These are phyloP conservation scores for Termitomyces titanicus DNA, from an alignment of 768 basidiomycete species.

Conservation along the genomic window DNA sequence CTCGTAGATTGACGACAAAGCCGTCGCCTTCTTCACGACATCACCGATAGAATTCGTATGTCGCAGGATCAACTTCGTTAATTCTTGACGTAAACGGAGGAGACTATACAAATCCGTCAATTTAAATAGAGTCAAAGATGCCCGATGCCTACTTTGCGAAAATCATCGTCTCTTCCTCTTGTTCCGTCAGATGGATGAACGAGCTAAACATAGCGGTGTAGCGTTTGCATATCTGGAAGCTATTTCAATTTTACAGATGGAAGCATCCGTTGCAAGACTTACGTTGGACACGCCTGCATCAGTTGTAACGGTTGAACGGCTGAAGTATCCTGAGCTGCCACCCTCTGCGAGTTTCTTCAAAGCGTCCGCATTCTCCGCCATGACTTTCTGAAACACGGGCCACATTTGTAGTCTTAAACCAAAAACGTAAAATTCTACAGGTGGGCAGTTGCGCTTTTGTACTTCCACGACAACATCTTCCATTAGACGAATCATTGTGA, in stretches of 20 bases:
- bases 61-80: conserved; percentile 68
- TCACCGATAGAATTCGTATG: conserved; percentile 72
- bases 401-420: conserved; percentile 82
- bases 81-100: conserved; percentile 78
- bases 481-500: conserved; percentile 90
- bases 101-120: conserved; percentile 45
- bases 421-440: conserved; percentile 81
- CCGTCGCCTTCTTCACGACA: conserved; percentile 56
- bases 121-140: background rate
- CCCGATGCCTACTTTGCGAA: conserved; percentile 75
- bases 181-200: conserved; percentile 74
- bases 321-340: conserved; percentile 56
- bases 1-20: conserved; percentile 73
- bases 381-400: conserved; percentile 89
- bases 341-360: conserved; percentile 83
- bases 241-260: background rate
- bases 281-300: conserved; percentile 66
- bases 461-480: conserved; percentile 76
- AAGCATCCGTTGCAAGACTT: conserved; percentile 18
- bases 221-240: conserved; percentile 58
- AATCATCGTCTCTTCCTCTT: conserved; percentile 94
- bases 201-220: conserved; percentile 83
- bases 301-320: conserved; percentile 57
- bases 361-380: conserved; percentile 80
- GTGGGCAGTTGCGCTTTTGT: conserved; percentile 72